Base-by-base conservation (phyloP, 2,329 filamentous ascomycete species). In the Trichoderma sp. region DNA sequence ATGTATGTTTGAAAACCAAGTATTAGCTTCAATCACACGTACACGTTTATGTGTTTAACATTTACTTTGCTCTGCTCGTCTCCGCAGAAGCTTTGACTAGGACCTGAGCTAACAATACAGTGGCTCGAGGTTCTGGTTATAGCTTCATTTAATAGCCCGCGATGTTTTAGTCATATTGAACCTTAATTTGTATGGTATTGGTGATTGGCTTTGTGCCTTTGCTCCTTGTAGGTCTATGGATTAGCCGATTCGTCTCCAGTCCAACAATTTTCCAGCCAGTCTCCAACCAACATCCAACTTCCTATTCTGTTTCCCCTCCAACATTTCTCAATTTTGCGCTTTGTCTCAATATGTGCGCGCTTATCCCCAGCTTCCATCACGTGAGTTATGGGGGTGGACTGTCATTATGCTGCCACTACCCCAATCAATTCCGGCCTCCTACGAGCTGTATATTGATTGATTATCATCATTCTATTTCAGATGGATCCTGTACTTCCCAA, bases 401-500 rank as follows among this genome's bases (percentile, higher is more conserved):
- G 40, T 43, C 19, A 3, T 43, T 8, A n/a, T 43, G 40, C 40
- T 10, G 4, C 40, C 40, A n/a, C 40, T 19, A 19, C 40, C 40
- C 40, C 40, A 43, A 43, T 43, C 40, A 43, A n/a, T 43, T 40
- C 37, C 7, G 16, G 37, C 16, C 37, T 40, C 6, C 37, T 43
- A 43, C 19, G n/a, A 19, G 19, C 19, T 19, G 40, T 43, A 43
- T 4, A 43, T 19, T n/a, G 40, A 43, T 43, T 43, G 40, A 43
- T 43, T 43, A 43, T 43, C 40, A n/a, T 19, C 7, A 43, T 43
- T 43, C 40, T n/a, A 31, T 5, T 14, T 35, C 40, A 62, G 5
- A n/a, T 62, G 59, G 59, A 62, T 21, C 49, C 47, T 52, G 33
- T 1, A 16, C 59, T 62, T n/a, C 59, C 59, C 7, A 33, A 52